A percentile compares a stretch with the other conserved stretches of the same genome.
phyloP scores from a whole-genome alignment of 2,329 filamentous ascomycete genomes.

The Claviceps digitariae region DNA sequence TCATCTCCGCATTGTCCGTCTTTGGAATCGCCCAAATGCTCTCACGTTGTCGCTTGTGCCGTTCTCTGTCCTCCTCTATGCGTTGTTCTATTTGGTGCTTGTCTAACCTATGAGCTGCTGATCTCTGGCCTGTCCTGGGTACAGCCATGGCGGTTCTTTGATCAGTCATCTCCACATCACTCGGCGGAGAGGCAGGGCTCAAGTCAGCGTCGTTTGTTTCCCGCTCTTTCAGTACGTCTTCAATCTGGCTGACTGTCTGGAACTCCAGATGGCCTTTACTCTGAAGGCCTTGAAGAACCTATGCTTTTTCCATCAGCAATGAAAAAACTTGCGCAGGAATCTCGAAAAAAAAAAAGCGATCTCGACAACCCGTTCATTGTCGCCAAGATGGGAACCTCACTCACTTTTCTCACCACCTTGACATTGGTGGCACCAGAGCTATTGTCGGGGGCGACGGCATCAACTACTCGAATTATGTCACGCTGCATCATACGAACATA shows the following conservation, averaged over 20 bases:
- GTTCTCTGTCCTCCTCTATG: conserved; percentile 90
- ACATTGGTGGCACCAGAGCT: conserved; percentile 86
- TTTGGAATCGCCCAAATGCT: conserved; percentile 80
- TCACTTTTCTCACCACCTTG: conserved; percentile 74
- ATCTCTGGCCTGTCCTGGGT: conserved; percentile 20
- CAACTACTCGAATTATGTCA: conserved; percentile 82
- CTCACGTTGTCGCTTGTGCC: conserved; percentile 84
- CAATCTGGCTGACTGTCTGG: conserved; percentile 65
- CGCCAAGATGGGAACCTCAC: conserved; percentile 10
- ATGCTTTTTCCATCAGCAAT: conserved; percentile 2
- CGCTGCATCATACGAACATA: conserved; percentile 93
- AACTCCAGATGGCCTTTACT: conserved; percentile 58
- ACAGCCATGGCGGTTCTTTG: conserved; percentile 28
- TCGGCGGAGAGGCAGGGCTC: conserved; percentile 36
- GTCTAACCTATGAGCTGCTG: conserved; percentile 40
- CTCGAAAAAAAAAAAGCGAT: no score
- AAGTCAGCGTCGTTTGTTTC: conserved; percentile 50
- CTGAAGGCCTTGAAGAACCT: conserved; percentile 58
- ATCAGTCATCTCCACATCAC: conserved; percentile 26
- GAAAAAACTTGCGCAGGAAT: neutral
- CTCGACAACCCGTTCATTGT: no score
- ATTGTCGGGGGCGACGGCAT: conserved; percentile 78
- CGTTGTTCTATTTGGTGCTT: conserved; percentile 87
- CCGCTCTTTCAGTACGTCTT: conserved; percentile 68
- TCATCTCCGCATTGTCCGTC: conserved; percentile 52